These are phyloP conservation scores for Colletotrichum sp. DNA, from an alignment of 2,329 filamentous ascomycete species.

Conservation along the genomic window DNA sequence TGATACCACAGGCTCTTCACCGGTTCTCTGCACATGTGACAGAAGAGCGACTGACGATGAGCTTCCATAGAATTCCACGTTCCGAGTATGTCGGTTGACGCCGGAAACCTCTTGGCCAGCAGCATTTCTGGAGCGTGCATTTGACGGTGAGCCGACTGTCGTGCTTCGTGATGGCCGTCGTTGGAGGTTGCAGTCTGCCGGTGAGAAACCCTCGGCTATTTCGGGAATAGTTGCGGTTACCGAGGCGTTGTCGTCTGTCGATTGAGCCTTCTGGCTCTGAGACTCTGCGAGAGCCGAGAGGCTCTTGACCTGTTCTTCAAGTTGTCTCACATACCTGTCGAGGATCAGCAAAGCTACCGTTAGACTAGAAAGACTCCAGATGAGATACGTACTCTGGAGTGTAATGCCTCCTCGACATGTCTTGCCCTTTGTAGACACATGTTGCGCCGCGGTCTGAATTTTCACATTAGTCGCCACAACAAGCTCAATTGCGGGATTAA, in stretches of 20 bases:
- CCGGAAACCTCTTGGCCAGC: slow-evolving; percentile 44
- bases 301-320: slow-evolving; percentile 27
- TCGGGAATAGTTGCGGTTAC: slow-evolving; percentile 20
- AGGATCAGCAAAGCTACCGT: background rate
- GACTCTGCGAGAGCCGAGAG: slow-evolving; percentile 14
- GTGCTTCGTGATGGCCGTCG: slow-evolving; percentile 5
- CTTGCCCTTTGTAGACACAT: slow-evolving; percentile 32
- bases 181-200: background rate
- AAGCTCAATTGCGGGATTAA: background rate
- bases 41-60: slow-evolving; percentile 52
- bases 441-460: slow-evolving; percentile 25
- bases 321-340: slow-evolving; percentile 27
- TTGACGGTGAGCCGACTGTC: slow-evolving; percentile 18
- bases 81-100: slow-evolving; percentile 48
- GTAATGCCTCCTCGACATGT: slow-evolving; percentile 23
- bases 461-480: background rate
- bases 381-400: slow-evolving; percentile 25
- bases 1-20: slow-evolving; percentile 21
- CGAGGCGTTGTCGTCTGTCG: background rate
- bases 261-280: background rate
- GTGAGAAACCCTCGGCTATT: background rate
- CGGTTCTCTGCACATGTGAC: slow-evolving; percentile 41
- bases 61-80: slow-evolving; percentile 52
- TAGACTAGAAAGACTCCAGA: background rate
- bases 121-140: slow-evolving; percentile 29